These are phyloP conservation scores for Barbatosphaeria neglecta DNA, from an alignment of 495 filamentous ascomycete species.

Conservation along the genomic window DNA sequence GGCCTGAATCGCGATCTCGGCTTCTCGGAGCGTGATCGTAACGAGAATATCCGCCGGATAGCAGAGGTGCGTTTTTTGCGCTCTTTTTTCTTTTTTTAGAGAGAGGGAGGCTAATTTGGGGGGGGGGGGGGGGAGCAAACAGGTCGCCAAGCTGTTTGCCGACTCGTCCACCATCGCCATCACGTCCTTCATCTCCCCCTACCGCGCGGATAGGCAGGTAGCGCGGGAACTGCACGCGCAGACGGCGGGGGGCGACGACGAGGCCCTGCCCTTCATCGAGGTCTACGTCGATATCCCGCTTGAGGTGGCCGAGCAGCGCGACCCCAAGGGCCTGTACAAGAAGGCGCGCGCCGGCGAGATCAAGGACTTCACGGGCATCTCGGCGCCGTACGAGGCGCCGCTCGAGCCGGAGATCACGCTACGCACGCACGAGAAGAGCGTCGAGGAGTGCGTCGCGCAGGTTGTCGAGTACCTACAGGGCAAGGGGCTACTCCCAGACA, in stretches of 20 bases:
- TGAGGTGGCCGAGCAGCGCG: slow-evolving; percentile 82
- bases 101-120: background rate
- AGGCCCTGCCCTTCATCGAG: slow-evolving; percentile 76
- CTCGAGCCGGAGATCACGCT: slow-evolving; percentile 77
- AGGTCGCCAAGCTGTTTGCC: slow-evolving; percentile 93
- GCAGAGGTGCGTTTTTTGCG: slow-evolving; percentile 49
- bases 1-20: slow-evolving; percentile 95
- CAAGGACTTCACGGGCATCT: slow-evolving; percentile 93
- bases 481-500: slow-evolving; percentile 25
- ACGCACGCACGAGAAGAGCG: slow-evolving; percentile 58
- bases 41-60: slow-evolving; percentile 94
- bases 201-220: slow-evolving; percentile 69
- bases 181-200: slow-evolving; percentile 95
- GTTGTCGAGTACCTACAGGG: slow-evolving; percentile 71
- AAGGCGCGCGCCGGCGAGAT: slow-evolving; percentile 88
- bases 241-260: slow-evolving; percentile 31
- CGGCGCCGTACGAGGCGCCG: slow-evolving; percentile 87
- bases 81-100: background rate
- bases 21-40: slow-evolving; percentile 83
- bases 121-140: background rate
- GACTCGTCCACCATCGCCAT: slow-evolving; percentile 78
- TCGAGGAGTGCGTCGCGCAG: slow-evolving; percentile 74
- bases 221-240: slow-evolving; percentile 69
- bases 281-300: slow-evolving; percentile 82
- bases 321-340: slow-evolving; percentile 96